Evolutionary conservation across 257 asterid species (phyloP), one percentile per base, ranked within the genome.

Genomic region (Perilla frutescens): DNA sequence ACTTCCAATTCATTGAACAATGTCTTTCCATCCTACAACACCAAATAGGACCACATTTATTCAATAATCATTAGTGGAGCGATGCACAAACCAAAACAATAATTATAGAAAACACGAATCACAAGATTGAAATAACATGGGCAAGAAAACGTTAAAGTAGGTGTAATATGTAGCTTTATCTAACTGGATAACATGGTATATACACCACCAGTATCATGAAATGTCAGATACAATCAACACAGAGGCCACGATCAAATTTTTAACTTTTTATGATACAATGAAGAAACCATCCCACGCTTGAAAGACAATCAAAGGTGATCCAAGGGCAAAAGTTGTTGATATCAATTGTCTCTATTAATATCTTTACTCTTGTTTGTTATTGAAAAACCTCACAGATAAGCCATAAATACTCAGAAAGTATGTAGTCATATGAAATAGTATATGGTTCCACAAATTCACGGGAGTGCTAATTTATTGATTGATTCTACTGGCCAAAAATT

Each of bases 1-100:
- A 94, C 99, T 81, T 90, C 99, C 87, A 94, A 73, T 77, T 95
- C 98, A 79, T 95, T 89, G 69, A 74, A 83, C 79, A 95, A 74
- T 29, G 99, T 95, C 75, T 95, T 92, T 4, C 99, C 99, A 68
- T 95, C 98, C 99, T 95, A 55, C 72, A 81, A 59, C 60, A 50
- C 36, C 64, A 26, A 44, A 15, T 4, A 15, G 62, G 67, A 76
- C 47, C 72, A 68, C 34, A 54, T 39, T 47, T 49, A 50, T 34
- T 64, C 37, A 15, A 10, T 50, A 40, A 58, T 15, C 26, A 60
- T 5, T 9, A 7, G 4, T 15, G 32, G n/a, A 32, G 12, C 6
- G 6, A 54, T 15, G 31, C 41, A 53, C 64, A 31, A 9, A 51
- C 36, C 55, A 26, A 9, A 51, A 26, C 55, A 26, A 32, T n/a